Evolutionary conservation across 306 rosid genomes (phyloP).

Genomic region (Vachellia collinsii): DNA sequence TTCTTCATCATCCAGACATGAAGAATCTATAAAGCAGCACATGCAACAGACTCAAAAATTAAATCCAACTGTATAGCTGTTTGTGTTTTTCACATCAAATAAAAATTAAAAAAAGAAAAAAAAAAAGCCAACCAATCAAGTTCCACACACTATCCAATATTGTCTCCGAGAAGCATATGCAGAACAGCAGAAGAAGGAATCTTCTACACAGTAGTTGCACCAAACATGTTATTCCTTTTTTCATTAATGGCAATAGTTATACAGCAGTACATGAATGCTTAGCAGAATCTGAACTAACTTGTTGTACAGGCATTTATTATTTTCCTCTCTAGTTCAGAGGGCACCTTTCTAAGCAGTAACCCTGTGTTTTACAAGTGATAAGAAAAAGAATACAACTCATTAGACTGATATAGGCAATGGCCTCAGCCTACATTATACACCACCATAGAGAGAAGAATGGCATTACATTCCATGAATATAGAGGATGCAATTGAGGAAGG

Average conservation of each 20-base stretch:
- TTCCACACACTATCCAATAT: too few species aligned
- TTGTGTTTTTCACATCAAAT: too few species aligned
- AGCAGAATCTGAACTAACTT: background rate
- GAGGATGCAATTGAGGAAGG: background rate
- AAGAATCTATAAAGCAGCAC: too few species aligned
- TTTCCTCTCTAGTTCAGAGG: background rate
- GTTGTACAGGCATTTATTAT: background rate
- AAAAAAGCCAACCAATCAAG: too few species aligned
- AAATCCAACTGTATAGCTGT: too few species aligned
- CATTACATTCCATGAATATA: background rate
- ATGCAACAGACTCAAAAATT: too few species aligned
- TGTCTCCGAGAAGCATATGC: too few species aligned
- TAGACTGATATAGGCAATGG: conserved; percentile 6
- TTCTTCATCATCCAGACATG: too few species aligned
- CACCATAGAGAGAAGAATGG: background rate
- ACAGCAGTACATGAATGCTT: background rate
- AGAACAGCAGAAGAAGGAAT: too few species aligned
- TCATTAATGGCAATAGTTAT: background rate
- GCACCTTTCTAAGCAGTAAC: background rate
- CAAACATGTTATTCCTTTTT: too few species aligned
- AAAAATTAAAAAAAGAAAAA: too few species aligned
- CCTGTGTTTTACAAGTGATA: background rate
- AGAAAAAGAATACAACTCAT: background rate
- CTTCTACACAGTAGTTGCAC: too few species aligned
- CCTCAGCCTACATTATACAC: background rate